phyloP scores from a whole-genome alignment of 1,284 basidiomycete genomes.

The Gymnopus androsaceus region DNA sequence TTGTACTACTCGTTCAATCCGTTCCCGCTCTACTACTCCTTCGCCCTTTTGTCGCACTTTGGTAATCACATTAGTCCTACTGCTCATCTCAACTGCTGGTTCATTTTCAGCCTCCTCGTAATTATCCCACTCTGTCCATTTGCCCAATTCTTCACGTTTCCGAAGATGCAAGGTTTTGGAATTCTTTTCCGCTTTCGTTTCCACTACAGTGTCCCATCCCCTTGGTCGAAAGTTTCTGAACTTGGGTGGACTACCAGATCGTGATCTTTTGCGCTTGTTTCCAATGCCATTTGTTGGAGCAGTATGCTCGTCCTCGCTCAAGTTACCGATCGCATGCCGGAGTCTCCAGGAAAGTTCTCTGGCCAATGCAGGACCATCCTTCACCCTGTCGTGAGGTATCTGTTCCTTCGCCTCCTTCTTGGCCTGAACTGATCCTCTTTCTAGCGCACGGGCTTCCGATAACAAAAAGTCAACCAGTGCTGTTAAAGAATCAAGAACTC shows the following conservation, averaged over 20 bases:
- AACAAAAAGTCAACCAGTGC: constrained; percentile 79
- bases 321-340: constrained; percentile 61
- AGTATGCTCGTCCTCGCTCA: constrained; percentile 66
- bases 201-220: constrained; percentile 57
- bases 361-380: constrained; percentile 76
- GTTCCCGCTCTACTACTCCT: constrained; percentile 63
- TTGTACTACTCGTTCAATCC: constrained; percentile 67
- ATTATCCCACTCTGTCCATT: constrained; percentile 30
- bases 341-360: constrained; percentile 83
- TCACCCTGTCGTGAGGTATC: constrained; percentile 77
- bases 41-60: constrained; percentile 58
- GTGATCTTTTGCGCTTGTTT: constrained; percentile 57
- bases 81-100: constrained; percentile 44
- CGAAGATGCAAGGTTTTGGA: constrained; percentile 35
- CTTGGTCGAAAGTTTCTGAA: constrained; percentile 72
- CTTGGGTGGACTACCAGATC: constrained; percentile 33
- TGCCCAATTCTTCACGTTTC: constrained; percentile 34
- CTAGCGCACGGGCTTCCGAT: constrained; percentile 70
- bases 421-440: constrained; percentile 59
- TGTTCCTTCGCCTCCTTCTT: constrained; percentile 78
- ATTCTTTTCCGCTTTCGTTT: constrained; percentile 43
- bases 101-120: constrained; percentile 30
- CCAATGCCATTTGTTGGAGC: constrained; percentile 30
- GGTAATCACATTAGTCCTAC: constrained; percentile 51
- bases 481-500: constrained; percentile 73